phyloP scores from a whole-genome alignment of 345 rosid genomes.

The Melaleuca quinquenervia region DNA sequence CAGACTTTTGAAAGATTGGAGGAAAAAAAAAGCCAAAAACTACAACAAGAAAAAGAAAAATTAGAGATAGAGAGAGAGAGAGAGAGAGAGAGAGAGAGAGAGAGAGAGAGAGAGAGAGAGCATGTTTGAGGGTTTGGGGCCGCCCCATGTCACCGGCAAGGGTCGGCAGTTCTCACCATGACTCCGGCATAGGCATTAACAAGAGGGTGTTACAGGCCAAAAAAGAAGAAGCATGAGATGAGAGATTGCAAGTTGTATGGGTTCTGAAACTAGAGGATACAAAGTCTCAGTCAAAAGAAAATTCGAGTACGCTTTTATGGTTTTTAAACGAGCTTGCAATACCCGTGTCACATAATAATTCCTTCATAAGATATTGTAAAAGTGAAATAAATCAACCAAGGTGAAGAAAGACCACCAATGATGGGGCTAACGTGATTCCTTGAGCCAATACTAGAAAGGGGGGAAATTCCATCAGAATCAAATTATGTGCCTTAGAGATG shows the following conservation, averaged over 20 bases:
- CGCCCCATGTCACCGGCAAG: background rate
- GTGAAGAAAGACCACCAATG: background rate
- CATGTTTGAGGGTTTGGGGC: background rate
- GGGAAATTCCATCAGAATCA: background rate
- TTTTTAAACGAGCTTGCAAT: background rate
- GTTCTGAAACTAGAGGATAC: background rate
- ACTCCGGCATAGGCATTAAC: background rate
- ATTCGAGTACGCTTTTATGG: background rate
- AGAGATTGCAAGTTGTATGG: background rate
- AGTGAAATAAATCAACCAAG: background rate
- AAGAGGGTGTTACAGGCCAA: background rate
- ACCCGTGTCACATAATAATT: background rate
- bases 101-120: background rate
- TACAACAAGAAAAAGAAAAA: background rate
- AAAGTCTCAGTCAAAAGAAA: background rate
- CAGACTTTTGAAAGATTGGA: no score
- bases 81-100: background rate
- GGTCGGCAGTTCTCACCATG: background rate
- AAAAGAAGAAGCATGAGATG: background rate
- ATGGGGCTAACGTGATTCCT: background rate
- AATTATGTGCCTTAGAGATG: background rate
- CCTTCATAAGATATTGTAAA: background rate
- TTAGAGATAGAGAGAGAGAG: background rate
- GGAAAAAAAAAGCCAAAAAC: background rate
- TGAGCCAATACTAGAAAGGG: background rate